Conservation (phyloP, 305 asterid species). For the Fraxinus latifolia region DNA sequence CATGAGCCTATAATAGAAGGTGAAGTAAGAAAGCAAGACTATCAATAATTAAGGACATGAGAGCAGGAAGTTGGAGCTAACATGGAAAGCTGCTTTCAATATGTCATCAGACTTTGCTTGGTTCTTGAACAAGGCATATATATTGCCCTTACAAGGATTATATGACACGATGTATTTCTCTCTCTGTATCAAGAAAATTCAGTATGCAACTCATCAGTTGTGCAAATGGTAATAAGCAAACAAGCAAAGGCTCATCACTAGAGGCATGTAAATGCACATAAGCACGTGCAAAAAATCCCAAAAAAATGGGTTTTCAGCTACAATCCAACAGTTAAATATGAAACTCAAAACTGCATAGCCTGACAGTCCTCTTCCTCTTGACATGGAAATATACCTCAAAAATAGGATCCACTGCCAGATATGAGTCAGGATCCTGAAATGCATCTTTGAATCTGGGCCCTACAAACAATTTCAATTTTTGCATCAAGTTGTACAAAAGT, state of each 20-base stretch:
- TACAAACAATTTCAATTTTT: constrained; percentile 30
- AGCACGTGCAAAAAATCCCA: constrained; percentile 7
- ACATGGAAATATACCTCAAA: constrained; percentile 60
- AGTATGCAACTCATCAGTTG: constrained; percentile 20
- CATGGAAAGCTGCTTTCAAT: constrained; percentile 95
- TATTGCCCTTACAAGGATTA: constrained; percentile 75
- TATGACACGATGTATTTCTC: constrained; percentile 74
- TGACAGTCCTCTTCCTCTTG: constrained; percentile 15
- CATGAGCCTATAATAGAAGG: constrained; percentile 69
- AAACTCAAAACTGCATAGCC: neutral
- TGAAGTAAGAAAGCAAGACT: constrained; percentile 23
- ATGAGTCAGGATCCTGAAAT: constrained; percentile 86
- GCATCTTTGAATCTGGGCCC: constrained; percentile 96
- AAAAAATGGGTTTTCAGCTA: neutral
- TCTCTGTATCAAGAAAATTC: constrained; percentile 46
- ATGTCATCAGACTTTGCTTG: constrained; percentile 97
- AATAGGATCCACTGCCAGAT: constrained; percentile 75
- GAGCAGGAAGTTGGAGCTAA: constrained; percentile 39
- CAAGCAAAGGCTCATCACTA: neutral
- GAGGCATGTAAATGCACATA: constrained; percentile 13
- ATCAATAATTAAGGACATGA: constrained; percentile 14
- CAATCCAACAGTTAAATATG: neutral
- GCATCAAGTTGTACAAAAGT: constrained; percentile 17
- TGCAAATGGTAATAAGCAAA: constrained; percentile 13
- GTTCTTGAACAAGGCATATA: constrained; percentile 86